phyloP scores from a whole-genome alignment of 805 yeast genomes.

The Saturnispora gosingensis region DNA sequence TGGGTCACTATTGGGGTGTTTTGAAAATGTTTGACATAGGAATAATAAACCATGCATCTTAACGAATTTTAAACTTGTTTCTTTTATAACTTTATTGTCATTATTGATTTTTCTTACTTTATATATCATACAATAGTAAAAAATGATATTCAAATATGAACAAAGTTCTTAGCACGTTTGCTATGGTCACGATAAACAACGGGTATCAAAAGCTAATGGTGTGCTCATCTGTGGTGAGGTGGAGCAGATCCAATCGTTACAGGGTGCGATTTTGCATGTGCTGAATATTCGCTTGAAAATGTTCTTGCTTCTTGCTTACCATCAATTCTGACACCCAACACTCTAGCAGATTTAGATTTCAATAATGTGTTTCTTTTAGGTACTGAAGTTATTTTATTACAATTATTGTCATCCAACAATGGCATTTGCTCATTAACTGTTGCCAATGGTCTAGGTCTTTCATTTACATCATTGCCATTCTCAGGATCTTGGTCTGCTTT shows the following conservation, averaged over 20 bases:
- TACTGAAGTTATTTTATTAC: not conserved
- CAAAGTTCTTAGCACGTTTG: no score
- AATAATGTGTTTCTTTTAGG: not conserved
- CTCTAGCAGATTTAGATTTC: not conserved
- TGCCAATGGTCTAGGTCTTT: slow-evolving; percentile 3
- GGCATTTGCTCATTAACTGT: slow-evolving; percentile 10
- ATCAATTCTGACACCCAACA: not conserved
- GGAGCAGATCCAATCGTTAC: slow-evolving; percentile 2
- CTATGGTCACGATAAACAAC: not conserved
- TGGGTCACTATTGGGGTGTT: slow-evolving; percentile 78
- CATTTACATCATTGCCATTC: not conserved
- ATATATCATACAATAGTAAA: not conserved
- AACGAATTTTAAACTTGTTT: not conserved
- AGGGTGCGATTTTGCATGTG: slow-evolving; percentile 5
- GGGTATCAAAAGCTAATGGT: not conserved
- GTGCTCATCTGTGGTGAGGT: not conserved
- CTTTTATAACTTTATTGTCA: not conserved
- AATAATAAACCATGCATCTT: not conserved
- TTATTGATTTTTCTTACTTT: not conserved
- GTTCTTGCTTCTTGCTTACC: not conserved
- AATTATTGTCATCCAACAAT: slow-evolving; percentile 3
- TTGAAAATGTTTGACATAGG: slow-evolving; percentile 51
- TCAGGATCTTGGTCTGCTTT: not conserved
- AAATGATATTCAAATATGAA: no score
- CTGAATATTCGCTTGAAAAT: slow-evolving; percentile 7